Conservation (phyloP, 352 stramenopile species). For the Poterioochromonas sp. region DNA sequence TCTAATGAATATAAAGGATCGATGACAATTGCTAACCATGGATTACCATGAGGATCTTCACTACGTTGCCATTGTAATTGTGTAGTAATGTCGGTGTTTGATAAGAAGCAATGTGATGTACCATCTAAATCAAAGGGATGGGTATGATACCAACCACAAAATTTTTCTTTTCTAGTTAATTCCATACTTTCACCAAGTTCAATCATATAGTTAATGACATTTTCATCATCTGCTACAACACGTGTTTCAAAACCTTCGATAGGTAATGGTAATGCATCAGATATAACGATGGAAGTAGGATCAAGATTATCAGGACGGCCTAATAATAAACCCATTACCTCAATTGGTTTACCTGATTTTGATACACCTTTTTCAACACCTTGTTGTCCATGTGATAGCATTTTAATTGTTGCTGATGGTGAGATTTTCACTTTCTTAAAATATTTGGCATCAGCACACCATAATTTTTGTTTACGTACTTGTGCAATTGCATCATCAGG, state of each 20-base stretch:
- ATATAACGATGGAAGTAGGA: slow-evolving; percentile 85
- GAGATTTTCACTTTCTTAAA: slow-evolving; percentile 90
- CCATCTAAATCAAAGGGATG: slow-evolving; percentile 94
- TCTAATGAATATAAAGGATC: slow-evolving; percentile 87
- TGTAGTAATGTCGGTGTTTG: slow-evolving; percentile 88
- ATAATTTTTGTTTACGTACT: slow-evolving; percentile 49
- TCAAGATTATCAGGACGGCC: slow-evolving; percentile 81
- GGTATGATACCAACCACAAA: slow-evolving; percentile 98
- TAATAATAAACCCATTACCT: slow-evolving; percentile 98
- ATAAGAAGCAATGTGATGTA: slow-evolving; percentile 94
- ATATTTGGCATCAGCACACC: slow-evolving; percentile 71
- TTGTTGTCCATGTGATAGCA: slow-evolving; percentile 92
- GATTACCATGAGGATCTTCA: slow-evolving; percentile 84
- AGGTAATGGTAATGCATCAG: slow-evolving; percentile 92
- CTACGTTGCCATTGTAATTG: slow-evolving; percentile 95
- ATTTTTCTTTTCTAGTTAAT: slow-evolving; percentile 78
- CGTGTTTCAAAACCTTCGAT: slow-evolving; percentile 87
- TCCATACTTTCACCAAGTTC: slow-evolving; percentile 73
- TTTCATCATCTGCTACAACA: slow-evolving; percentile 80
- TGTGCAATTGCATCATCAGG: slow-evolving; percentile 45
- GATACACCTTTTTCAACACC: slow-evolving; percentile 96
- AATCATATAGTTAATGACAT: slow-evolving; percentile 99
- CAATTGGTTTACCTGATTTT: slow-evolving; percentile 84
- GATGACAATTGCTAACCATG: slow-evolving; percentile 94
- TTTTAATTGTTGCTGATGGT: slow-evolving; percentile 85